Percentiles rank a stretch among this genome's conserved stretches.
phyloP scores from a whole-genome alignment of 768 basidiomycete species.

The Pilatotrama ljubarskyi region DNA sequence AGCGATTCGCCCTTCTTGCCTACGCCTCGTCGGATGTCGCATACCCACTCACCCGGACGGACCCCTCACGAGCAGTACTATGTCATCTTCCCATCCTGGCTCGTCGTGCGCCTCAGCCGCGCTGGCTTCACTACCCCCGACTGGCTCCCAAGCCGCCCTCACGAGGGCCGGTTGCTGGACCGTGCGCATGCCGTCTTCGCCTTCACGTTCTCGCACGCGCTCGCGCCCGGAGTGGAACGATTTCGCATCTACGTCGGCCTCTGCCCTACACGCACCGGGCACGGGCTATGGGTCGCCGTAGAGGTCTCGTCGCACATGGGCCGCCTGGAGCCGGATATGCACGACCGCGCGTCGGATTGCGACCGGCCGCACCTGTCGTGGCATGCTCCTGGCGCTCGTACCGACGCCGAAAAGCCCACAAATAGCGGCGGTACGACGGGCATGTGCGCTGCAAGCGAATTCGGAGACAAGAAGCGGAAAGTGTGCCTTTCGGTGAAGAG shows the following conservation, averaged over 20 bases:
- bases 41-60: neutral
- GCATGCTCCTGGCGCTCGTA: no score
- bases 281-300: neutral
- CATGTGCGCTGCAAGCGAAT: neutral
- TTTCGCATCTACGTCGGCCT: neutral
- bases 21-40: neutral
- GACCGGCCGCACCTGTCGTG: neutral
- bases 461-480: neutral
- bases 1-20: neutral
- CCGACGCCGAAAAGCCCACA: neutral
- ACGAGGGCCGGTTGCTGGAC: neutral
- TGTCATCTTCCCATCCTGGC: neutral
- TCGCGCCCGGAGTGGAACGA: neutral
- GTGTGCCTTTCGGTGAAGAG: neutral
- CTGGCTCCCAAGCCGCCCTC: neutral
- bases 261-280: neutral
- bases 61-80: neutral
- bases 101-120: neutral
- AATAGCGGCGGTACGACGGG: neutral
- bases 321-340: neutral
- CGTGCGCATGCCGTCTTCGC: neutral
- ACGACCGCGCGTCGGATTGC: neutral
- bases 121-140: neutral
- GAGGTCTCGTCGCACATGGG: slow-evolving; percentile 2
- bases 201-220: slow-evolving; percentile 1